Evolutionary conservation across 257 asterid genomes (phyloP).

Genomic region (Nicotiana knightiana): DNA sequence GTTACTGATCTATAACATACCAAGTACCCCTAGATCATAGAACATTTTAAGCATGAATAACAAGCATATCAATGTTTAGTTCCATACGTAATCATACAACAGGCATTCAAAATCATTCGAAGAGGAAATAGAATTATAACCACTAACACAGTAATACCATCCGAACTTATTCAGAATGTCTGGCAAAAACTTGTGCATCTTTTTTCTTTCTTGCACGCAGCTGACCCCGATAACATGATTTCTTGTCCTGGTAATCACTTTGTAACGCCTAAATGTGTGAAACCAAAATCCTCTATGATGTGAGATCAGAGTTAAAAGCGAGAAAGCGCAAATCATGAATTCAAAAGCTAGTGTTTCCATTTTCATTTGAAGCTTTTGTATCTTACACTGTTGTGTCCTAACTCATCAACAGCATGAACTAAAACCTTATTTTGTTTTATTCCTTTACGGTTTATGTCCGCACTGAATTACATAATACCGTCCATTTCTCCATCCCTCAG

Average conservation of each 20-base stretch:
- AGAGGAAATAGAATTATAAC: not conserved
- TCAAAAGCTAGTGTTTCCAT: not conserved
- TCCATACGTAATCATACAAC: not conserved
- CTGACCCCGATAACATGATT: not conserved
- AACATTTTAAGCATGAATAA: not conserved
- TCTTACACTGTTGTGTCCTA: not conserved
- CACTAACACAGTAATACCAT: not conserved
- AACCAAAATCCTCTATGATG: not conserved
- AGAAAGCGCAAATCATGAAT: not conserved
- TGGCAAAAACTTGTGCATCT: not conserved
- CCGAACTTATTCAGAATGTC: not conserved
- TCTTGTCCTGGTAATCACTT: not conserved
- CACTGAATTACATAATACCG: not conserved
- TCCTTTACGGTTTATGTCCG: not conserved
- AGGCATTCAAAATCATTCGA: not conserved
- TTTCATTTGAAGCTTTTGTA: not conserved
- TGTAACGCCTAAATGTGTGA: not conserved
- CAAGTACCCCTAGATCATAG: not conserved
- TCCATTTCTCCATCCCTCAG: not conserved
- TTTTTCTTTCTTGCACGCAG: not conserved
- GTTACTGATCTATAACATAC: not conserved
- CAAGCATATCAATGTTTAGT: not conserved
- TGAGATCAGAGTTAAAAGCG: not conserved
- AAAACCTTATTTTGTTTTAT: not conserved
- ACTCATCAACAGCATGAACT: not conserved